Conservation (phyloP, 73 alveolate genomes). For the Effrenium voratum region DNA sequence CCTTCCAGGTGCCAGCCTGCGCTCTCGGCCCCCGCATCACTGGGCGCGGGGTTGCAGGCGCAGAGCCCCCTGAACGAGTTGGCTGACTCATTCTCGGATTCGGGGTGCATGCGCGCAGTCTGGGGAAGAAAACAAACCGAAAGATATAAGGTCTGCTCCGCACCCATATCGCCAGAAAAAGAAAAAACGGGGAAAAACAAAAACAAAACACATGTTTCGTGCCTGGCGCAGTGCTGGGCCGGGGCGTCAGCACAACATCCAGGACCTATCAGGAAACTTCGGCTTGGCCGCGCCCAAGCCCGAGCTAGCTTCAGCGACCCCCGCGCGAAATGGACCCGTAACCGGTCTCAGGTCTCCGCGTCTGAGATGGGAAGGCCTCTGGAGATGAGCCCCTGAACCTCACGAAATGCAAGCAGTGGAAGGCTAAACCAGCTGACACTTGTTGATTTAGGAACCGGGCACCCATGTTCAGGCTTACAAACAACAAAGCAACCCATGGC, state of each 20-base stretch:
- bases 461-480: too few species aligned
- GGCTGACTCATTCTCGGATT: too few species aligned
- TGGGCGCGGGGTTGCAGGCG: conserved; percentile 74
- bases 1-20: conserved; percentile 63
- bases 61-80: background rate
- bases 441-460: background rate
- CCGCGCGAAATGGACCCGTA: background rate
- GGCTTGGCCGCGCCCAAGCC: too few species aligned
- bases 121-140: too few species aligned
- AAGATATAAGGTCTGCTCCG: too few species aligned
- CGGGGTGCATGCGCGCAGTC: too few species aligned
- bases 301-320: background rate
- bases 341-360: background rate
- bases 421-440: background rate
- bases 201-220: too few species aligned
- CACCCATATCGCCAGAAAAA: too few species aligned
- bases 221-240: background rate
- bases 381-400: conserved; percentile 42
- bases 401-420: background rate
- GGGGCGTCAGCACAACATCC: conserved; percentile 72
- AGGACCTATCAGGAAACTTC: too few species aligned
- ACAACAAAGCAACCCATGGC: too few species aligned
- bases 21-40: conserved; percentile 86
- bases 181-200: too few species aligned
- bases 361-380: conserved; percentile 57